phyloP scores from a whole-genome alignment of 768 basidiomycete genomes.

The Cystoderma amianthinum region DNA sequence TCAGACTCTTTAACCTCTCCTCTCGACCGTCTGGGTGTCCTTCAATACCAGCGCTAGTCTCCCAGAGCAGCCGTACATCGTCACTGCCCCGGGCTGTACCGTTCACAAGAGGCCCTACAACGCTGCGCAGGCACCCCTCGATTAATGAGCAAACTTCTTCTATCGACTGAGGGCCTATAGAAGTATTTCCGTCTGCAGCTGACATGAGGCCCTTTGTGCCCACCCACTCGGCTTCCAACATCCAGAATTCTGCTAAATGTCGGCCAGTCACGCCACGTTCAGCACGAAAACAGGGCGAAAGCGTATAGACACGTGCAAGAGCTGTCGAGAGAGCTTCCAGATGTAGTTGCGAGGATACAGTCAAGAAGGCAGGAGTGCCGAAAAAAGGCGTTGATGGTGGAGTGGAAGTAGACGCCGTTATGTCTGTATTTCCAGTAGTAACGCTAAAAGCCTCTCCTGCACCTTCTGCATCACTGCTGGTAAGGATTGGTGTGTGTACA shows the following conservation, averaged over 20 bases:
- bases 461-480: conserved; percentile 91
- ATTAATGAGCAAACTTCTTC: conserved; percentile 36
- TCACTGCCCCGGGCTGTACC: background rate
- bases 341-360: conserved; percentile 94
- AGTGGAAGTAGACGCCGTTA: conserved; percentile 13
- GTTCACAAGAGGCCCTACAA: conserved; percentile 11
- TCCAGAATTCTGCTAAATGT: conserved; percentile 98
- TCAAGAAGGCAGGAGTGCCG: conserved; percentile 70
- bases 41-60: conserved; percentile 3
- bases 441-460: conserved; percentile 89
- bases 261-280: conserved; percentile 82
- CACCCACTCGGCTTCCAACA: conserved; percentile 95
- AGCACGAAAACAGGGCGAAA: conserved; percentile 92
- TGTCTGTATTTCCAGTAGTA: conserved; percentile 28
- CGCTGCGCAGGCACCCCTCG: conserved; percentile 24
- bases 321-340: conserved; percentile 81
- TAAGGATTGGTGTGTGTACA: conserved; percentile 82
- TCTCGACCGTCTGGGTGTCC: conserved; percentile 20
- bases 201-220: conserved; percentile 8
- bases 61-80: conserved; percentile 22
- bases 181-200: background rate
- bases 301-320: conserved; percentile 81
- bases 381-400: conserved; percentile 44
- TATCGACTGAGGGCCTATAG: conserved; percentile 20
- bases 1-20: conserved; percentile 23